Evolutionary conservation across 106 monocot genomes (phyloP), one percentile per base, ranked within the genome.

Genomic region (Dactylorhiza incarnata): DNA sequence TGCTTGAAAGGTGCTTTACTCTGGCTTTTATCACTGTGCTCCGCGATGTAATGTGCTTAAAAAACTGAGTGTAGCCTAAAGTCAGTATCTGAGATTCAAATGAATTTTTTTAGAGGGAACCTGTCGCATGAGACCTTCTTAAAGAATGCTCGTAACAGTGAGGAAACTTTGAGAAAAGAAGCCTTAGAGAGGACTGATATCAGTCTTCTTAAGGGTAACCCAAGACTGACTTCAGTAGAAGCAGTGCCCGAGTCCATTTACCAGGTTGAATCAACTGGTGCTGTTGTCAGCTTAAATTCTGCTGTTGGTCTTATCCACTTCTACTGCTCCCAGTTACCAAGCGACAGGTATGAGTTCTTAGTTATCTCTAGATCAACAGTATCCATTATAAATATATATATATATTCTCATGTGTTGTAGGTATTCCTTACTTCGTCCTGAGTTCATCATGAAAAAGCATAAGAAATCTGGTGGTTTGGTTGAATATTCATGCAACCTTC

Each of bases 171-270:
- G 77, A 84, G 97, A 75, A 99, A 91, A 75, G 97, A 94, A 80
- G 97, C 97, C 67, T 91, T 99, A 72, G 97, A 94, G 79, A 85
- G 97, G 80, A 99, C 97, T 8, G 97, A 99, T 91, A 84, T 99
- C 20, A 99, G 94, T 86, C 94, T 91, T 94, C 89, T 99, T 43
- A 89, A 94, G 82, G 94, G 81, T 26, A 85, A 77, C 74, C 79
- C 87, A 72, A 85, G 47, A 37, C 44, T 99, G 49, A 61, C 78
- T 76, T 78, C 91, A 62, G 50, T 80, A 71, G 91, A 94, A 80
- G 75, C 81, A 52, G 84, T 77, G 54, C 91, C 94, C 48, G 84
- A 80, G 67, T 86, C 91, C 23, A 82, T 99, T 78, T 99, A 99
- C 55, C 89, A 91, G 75, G 97, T 99, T 58, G 91, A 86, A 73